Conservation (phyloP, 768 basidiomycete species). For the Lyophyllum shimeji region DNA sequence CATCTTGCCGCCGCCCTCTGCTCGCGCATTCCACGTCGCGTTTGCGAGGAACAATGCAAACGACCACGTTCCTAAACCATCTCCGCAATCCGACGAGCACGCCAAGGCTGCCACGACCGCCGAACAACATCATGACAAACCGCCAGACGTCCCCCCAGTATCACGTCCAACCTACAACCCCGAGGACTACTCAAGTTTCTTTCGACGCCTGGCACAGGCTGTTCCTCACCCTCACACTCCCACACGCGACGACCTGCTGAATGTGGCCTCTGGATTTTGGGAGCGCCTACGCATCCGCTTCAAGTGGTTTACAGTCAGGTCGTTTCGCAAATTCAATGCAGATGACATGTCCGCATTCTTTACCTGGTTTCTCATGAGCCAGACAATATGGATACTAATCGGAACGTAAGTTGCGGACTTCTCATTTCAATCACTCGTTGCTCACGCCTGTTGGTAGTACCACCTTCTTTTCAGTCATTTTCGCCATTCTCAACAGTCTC, state of each 20-base stretch:
- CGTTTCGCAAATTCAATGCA: constrained; percentile 91
- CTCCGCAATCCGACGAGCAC: neutral
- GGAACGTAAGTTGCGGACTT: constrained; percentile 70
- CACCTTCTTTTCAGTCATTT: constrained; percentile 93
- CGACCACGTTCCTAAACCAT: neutral
- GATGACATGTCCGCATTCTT: constrained; percentile 97
- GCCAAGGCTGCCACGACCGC: neutral
- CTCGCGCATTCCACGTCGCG: constrained; percentile 21
- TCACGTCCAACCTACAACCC: constrained; percentile 27
- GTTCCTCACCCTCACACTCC: constrained; percentile 79
- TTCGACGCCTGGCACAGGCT: constrained; percentile 74
- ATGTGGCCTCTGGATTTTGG: constrained; percentile 87
- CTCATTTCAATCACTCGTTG: neutral
- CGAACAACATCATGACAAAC: constrained; percentile 2
- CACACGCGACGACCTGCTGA: constrained; percentile 86
- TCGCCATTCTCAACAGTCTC: constrained; percentile 86
- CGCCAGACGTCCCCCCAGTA: neutral
- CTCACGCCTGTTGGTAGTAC: constrained; percentile 50
- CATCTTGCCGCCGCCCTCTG: neutral
- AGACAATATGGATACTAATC: constrained; percentile 92
- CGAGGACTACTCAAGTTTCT: constrained; percentile 79
- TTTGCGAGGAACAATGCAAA: constrained; percentile 3
- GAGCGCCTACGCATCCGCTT: constrained; percentile 87
- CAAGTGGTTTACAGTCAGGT: constrained; percentile 96
- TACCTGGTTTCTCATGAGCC: constrained; percentile 95